Evolutionary conservation across 306 rosid genomes (phyloP).

Genomic region (Sechiopsis laciniata): DNA sequence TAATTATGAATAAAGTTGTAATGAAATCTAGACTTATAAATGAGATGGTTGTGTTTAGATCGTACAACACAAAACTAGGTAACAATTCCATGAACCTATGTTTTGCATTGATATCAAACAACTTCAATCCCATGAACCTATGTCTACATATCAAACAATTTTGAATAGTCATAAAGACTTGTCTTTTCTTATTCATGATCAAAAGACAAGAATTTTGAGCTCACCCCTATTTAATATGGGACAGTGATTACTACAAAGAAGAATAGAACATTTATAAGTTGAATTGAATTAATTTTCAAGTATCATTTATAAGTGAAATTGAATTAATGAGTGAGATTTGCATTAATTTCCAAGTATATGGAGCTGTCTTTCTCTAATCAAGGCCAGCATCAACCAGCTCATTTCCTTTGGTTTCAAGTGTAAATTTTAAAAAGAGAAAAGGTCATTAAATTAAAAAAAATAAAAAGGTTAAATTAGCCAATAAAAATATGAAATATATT

Average conservation of each 20-base stretch:
- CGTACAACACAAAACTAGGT: background rate
- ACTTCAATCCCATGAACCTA: conserved; percentile 9
- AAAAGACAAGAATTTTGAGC: conserved; percentile 5
- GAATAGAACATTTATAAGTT: too few species aligned
- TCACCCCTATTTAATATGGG: background rate
- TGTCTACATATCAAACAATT: background rate
- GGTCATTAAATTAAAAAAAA: background rate
- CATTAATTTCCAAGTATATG: conserved; percentile 17
- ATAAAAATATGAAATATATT: conserved; percentile 27
- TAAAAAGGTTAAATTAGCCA: conserved; percentile 18
- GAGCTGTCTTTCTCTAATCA: too few species aligned
- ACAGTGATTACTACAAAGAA: background rate
- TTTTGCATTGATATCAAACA: too few species aligned
- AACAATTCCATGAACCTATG: too few species aligned
- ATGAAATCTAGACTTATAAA: background rate
- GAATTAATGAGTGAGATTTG: conserved; percentile 19
- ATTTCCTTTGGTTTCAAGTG: conserved; percentile 60
- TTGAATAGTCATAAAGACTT: background rate
- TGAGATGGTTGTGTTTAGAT: background rate
- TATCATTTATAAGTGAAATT: too few species aligned
- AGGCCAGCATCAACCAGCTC: conserved; percentile 64
- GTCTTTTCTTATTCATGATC: conserved; percentile 5
- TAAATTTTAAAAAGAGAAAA: conserved; percentile 25
- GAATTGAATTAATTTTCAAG: too few species aligned
- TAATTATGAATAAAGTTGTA: background rate